Percentiles rank a stretch among this genome's conserved stretches.
Evolutionary conservation across 176 grass and related monocot genomes (phyloP).

Genomic region (Pontederia paniculata): DNA sequence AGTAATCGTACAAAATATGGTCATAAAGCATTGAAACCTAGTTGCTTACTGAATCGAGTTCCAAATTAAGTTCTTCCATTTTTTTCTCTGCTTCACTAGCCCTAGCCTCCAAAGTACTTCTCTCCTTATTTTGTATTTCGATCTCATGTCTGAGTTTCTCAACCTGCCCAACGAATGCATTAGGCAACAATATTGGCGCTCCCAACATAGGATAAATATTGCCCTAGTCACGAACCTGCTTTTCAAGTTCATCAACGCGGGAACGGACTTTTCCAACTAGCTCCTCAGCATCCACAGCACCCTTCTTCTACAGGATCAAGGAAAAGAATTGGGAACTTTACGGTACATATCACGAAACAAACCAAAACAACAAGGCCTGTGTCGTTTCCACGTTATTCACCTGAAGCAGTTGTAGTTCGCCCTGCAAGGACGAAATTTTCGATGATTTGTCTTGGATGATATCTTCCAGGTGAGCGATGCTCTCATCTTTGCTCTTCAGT

Average conservation of each 20-base stretch:
- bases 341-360: too few species aligned
- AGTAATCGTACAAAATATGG: too few species aligned
- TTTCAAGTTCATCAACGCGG: conserved; percentile 38
- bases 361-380: too few species aligned
- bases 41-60: conserved; percentile 50
- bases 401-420: conserved; percentile 48
- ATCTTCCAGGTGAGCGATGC: conserved; percentile 31
- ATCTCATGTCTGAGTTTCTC: conserved; percentile 55
- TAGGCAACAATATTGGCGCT: conserved; percentile 11
- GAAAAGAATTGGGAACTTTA: background rate
- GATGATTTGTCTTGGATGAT: conserved; percentile 37
- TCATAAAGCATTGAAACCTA: background rate
- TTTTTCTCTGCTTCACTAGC: conserved; percentile 39
- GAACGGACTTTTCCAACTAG: conserved; percentile 30
- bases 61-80: conserved; percentile 39
- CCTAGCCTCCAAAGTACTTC: conserved; percentile 32
- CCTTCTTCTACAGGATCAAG: background rate
- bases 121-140: conserved; percentile 38
- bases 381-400: conserved; percentile 13
- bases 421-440: conserved; percentile 42
- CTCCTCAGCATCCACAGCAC: conserved; percentile 39
- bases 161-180: conserved; percentile 26
- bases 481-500: conserved; percentile 52
- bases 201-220: conserved; percentile 2
- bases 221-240: conserved; percentile 27